Evolutionary conservation across 192 early-diverging fungal genomes (phyloP).

Genomic region (Thoreauomyces humboldtii): DNA sequence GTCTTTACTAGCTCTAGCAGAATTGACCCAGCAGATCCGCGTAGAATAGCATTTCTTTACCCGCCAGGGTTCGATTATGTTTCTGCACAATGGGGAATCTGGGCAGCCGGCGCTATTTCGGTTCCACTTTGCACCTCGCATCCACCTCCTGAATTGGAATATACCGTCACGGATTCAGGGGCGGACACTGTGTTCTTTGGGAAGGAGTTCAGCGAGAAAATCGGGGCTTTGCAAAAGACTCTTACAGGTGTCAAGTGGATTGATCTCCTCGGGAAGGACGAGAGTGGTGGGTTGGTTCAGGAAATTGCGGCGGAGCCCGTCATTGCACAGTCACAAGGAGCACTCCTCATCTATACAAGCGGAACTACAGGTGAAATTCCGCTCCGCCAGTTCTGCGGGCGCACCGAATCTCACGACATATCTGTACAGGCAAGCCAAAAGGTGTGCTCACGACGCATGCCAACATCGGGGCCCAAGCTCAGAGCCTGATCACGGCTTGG

Average conservation of each 20-base stretch:
- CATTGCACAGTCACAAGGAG: constrained; percentile 28
- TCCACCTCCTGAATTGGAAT: constrained; percentile 72
- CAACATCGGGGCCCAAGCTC: constrained; percentile 64
- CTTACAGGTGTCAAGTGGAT: constrained; percentile 4
- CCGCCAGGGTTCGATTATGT: constrained; percentile 35
- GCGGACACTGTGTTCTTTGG: constrained; percentile 61
- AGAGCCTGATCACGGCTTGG: constrained; percentile 70
- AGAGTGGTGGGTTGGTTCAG: constrained; percentile 11
- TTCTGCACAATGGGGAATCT: constrained; percentile 39
- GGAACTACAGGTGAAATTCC: constrained; percentile 55
- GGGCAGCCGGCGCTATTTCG: constrained; percentile 75
- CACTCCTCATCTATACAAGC: constrained; percentile 77
- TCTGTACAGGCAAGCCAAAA: constrained; percentile 65
- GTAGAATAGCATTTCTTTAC: constrained; percentile 32
- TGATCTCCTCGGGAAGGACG: constrained; percentile 4
- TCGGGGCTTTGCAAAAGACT: constrained; percentile 21
- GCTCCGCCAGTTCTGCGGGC: too few species aligned
- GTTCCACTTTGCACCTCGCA: constrained; percentile 79
- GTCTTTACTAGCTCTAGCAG: too few species aligned
- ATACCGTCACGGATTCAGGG: constrained; percentile 68
- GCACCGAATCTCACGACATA: too few species aligned
- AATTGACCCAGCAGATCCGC: too few species aligned
- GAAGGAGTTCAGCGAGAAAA: constrained; percentile 40
- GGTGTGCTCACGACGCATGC: constrained; percentile 77
- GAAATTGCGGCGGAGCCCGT: neutral